Conservation (phyloP, 805 yeast species). For the Yarrowia alimentaria region DNA sequence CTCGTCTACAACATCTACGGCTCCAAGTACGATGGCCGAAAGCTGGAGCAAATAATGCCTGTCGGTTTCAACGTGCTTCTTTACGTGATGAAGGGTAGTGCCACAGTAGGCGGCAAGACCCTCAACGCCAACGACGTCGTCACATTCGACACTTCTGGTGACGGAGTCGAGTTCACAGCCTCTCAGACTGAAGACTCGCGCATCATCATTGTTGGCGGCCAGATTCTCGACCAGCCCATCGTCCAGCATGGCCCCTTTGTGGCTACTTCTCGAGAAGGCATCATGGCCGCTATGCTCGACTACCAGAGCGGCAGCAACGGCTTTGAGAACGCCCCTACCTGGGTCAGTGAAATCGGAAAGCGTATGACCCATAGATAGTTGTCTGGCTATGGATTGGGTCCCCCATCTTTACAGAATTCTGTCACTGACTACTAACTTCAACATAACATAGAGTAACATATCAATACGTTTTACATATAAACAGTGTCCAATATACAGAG, state of each 20-base stretch:
- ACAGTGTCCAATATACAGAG: too few species aligned
- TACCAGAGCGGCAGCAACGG: conserved; percentile 52
- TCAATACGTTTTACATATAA: too few species aligned
- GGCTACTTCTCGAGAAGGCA: conserved; percentile 62
- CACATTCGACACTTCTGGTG: conserved; percentile 72
- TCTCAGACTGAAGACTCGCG: conserved; percentile 46
- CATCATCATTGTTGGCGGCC: conserved; percentile 74
- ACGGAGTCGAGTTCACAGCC: conserved; percentile 54
- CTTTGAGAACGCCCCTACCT: conserved; percentile 39
- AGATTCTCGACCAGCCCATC: conserved; percentile 67
- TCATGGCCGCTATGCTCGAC: conserved; percentile 67
- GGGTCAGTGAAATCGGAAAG: conserved; percentile 40
- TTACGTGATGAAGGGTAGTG: conserved; percentile 62
- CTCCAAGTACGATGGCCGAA: conserved; percentile 55
- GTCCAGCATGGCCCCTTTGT: conserved; percentile 94
- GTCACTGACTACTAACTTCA: not conserved
- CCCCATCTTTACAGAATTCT: too few species aligned
- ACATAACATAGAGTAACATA: not conserved
- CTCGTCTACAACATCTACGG: conserved; percentile 55
- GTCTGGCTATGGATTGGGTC: too few species aligned
- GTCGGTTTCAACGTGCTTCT: conserved; percentile 64
- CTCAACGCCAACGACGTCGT: conserved; percentile 51
- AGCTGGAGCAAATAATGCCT: conserved; percentile 59
- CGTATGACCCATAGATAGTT: conserved; percentile 17
- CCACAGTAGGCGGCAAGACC: conserved; percentile 47